phyloP scores from a whole-genome alignment of 306 rosid genomes.

The Castanopsis chinensis region DNA sequence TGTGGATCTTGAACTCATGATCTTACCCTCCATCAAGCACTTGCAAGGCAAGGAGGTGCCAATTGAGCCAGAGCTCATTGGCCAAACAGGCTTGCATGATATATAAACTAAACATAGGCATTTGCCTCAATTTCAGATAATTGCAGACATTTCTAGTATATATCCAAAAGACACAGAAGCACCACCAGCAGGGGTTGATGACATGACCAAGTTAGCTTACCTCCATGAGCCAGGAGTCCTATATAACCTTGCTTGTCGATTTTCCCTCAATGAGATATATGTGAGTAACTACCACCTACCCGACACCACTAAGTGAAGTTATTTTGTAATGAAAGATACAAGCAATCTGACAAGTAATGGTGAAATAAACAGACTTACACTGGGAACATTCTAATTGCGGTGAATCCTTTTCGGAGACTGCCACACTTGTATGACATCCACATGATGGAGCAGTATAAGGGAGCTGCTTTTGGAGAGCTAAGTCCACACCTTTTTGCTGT shows the following conservation, averaged over 20 bases:
- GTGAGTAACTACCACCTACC: slow-evolving; percentile 44
- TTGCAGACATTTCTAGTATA: slow-evolving; percentile 61
- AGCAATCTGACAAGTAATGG: slow-evolving; percentile 20
- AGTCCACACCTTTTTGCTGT: slow-evolving; percentile 94
- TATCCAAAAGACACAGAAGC: slow-evolving; percentile 92
- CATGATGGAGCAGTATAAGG: slow-evolving; percentile 92
- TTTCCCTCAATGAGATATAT: slow-evolving; percentile 77
- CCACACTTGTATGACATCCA: slow-evolving; percentile 80
- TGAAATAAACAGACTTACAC: slow-evolving; percentile 68
- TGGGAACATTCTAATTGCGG: slow-evolving; percentile 84
- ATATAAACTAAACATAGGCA: slow-evolving; percentile 14
- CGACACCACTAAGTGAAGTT: background rate
- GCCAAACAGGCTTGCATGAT: background rate
- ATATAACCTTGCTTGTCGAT: slow-evolving; percentile 59
- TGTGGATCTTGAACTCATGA: no score
- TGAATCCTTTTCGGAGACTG: slow-evolving; percentile 78
- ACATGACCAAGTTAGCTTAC: slow-evolving; percentile 87
- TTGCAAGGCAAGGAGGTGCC: no score
- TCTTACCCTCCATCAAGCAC: no score
- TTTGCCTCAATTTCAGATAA: slow-evolving; percentile 52
- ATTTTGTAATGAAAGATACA: background rate
- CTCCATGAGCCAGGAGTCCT: slow-evolving; percentile 87
- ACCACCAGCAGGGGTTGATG: slow-evolving; percentile 89
- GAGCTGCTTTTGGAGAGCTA: slow-evolving; percentile 85
- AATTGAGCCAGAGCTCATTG: no score